Evolutionary conservation across 1,284 basidiomycete species (phyloP), one percentile per base, ranked within the genome.

Genomic region (Ganoderma lingzhi): DNA sequence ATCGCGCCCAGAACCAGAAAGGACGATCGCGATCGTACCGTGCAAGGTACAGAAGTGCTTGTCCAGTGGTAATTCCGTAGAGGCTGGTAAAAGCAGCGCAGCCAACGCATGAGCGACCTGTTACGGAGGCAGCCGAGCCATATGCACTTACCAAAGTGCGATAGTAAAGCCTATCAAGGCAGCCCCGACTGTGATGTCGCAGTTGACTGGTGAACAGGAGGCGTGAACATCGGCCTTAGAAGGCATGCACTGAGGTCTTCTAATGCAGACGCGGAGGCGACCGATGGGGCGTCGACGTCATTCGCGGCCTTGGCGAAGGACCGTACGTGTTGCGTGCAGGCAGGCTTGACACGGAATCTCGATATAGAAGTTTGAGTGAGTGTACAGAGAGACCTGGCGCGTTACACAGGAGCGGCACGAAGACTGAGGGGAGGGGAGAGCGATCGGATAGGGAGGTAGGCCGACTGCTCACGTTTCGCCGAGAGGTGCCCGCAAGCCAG

Each of bases 41-140:
- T n/a, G 35, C 39, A 23, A 62, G 53, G 59, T 68, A 70, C 53
- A 65, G 23, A 17, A 72, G 37, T 9, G 42, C 62, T 32, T 72
- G 71, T 23, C 65, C 71, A 12, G 66, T 64, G 5, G 64, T 65
- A 6, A 72, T 56, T 3, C 71, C 68, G 55, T 70, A 72, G 30
- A 70, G 60, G 37, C 71, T 72, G 56, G 30, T 15, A 9, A 17
- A 28, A 12, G 44, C 58, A 56, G 8, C 30, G 12, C 12, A 28
- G 8, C 37, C 58, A 56, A 8, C 30, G 41, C 10, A 3, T 64
- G 39, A 37, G 17, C 15, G 6, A 51, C 9, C 14, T 15, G 53
- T 12, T 28, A 28, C n/a, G 39, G 28, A 17, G 55, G 35, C 2
- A 53, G 28, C n/a, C 17, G 56, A 17, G 6, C 8, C 15, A 14